Evolutionary conservation across 306 rosid genomes (phyloP).

Genomic region (Vachellia pachyceras): DNA sequence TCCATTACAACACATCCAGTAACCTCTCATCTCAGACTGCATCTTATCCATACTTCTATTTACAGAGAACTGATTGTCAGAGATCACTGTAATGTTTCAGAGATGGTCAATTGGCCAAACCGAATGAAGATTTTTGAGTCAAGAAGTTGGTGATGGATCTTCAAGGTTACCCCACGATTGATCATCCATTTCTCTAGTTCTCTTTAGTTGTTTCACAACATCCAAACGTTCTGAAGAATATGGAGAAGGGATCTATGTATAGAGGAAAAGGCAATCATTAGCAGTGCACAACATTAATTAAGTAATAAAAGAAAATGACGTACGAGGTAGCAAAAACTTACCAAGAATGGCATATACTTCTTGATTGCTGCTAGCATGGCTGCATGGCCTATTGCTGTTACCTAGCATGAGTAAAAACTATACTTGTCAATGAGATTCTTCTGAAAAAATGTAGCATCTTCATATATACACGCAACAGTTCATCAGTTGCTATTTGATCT

Average conservation of each 20-base stretch:
- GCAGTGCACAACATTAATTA: not conserved
- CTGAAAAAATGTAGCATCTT: not conserved
- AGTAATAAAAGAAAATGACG: not conserved
- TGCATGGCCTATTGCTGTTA: constrained; percentile 73
- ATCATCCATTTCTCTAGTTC: constrained; percentile 60
- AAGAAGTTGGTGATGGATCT: constrained; percentile 47
- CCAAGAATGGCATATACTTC: constrained; percentile 66
- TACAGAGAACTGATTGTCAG: constrained; percentile 26
- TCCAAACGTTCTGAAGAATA: constrained; percentile 66
- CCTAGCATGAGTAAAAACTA: constrained; percentile 41
- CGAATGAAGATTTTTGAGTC: not conserved
- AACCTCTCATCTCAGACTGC: constrained; percentile 3
- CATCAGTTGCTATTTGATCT: not conserved
- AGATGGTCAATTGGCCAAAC: not conserved
- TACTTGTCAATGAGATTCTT: not conserved
- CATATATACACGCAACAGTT: not conserved
- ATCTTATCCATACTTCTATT: not conserved
- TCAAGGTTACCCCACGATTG: constrained; percentile 51
- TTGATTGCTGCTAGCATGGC: constrained; percentile 76
- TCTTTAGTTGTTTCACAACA: constrained; percentile 63
- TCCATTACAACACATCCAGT: not conserved
- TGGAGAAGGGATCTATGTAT: constrained; percentile 68
- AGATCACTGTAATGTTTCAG: not conserved
- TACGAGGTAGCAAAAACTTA: constrained; percentile 34
- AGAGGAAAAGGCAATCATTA: constrained; percentile 27